These are phyloP conservation scores for Blastobotrys indianensis DNA, from an alignment of 1,139 yeast species.

Conservation along the genomic window DNA sequence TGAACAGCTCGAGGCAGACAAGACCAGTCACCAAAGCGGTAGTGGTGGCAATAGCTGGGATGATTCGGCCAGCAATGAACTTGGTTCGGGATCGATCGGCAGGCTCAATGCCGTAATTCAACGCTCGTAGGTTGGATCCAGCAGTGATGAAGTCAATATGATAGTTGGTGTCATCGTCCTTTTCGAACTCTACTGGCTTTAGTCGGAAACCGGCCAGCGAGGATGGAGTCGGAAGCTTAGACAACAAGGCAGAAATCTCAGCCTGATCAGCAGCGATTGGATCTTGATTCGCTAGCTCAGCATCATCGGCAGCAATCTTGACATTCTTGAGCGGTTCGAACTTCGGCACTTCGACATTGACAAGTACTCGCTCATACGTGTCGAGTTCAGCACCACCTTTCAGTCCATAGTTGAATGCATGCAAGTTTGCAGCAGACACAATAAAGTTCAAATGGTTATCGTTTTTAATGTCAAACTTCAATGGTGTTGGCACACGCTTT, in stretches of 20 bases:
- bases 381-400: slow-evolving; percentile 42
- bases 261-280: slow-evolving; percentile 63
- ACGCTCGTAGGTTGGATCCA: slow-evolving; percentile 92
- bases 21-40: slow-evolving; percentile 95
- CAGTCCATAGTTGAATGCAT: slow-evolving; percentile 86
- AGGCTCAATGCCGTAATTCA: slow-evolving; percentile 66
- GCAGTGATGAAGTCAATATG: slow-evolving; percentile 97
- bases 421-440: slow-evolving; percentile 83
- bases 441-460: slow-evolving; percentile 76
- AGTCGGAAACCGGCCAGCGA: slow-evolving; percentile 84
- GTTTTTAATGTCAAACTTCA: slow-evolving; percentile 67
- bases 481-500: slow-evolving; percentile 88
- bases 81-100: slow-evolving; percentile 66
- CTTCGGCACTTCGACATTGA: slow-evolving; percentile 51
- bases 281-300: slow-evolving; percentile 56
- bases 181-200: slow-evolving; percentile 86
- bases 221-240: slow-evolving; percentile 81
- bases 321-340: slow-evolving; percentile 73
- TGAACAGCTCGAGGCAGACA: slow-evolving; percentile 85
- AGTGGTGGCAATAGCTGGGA: slow-evolving; percentile 98
- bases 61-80: slow-evolving; percentile 81
- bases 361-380: slow-evolving; percentile 45
- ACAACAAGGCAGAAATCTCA: slow-evolving; percentile 48
- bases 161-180: slow-evolving; percentile 94
- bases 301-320: slow-evolving; percentile 81